A percentile compares a stretch with the other conserved stretches of the same genome.
phyloP scores from a whole-genome alignment of 2,329 filamentous ascomycete species.

The Tothia fuscella region DNA sequence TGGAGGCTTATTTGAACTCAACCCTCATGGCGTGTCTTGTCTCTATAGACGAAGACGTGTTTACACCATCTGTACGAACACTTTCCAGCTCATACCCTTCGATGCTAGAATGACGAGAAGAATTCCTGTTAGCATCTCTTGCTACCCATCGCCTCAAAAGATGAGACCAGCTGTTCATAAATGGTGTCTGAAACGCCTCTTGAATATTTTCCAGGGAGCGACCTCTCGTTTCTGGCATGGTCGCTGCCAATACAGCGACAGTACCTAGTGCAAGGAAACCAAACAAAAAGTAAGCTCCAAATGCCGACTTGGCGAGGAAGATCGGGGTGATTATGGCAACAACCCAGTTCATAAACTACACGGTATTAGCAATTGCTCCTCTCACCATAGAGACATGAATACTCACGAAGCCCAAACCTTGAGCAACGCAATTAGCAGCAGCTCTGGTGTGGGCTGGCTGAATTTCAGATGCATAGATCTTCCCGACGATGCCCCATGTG shows the following conservation, averaged over 20 bases:
- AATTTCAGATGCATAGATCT: slow-evolving; percentile 47
- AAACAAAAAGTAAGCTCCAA: slow-evolving; percentile 24
- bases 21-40: no score
- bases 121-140: no score
- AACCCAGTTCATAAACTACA: slow-evolving; percentile 20
- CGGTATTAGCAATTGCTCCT: slow-evolving; percentile 13
- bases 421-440: slow-evolving; percentile 40
- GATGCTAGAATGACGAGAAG: no score
- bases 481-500: slow-evolving; percentile 44
- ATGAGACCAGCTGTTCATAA: no score
- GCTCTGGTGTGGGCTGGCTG: slow-evolving; percentile 44
- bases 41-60: no score
- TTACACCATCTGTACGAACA: no score
- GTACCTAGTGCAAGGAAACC: slow-evolving; percentile 18
- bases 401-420: slow-evolving; percentile 40
- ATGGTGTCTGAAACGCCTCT: slow-evolving; percentile 30
- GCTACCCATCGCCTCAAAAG: no score
- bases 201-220: slow-evolving; percentile 39
- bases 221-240: slow-evolving; percentile 41
- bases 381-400: background rate
- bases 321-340: slow-evolving; percentile 35
- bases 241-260: slow-evolving; percentile 20
- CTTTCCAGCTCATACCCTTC: no score
- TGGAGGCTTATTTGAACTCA: no score
- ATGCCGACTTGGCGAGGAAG: slow-evolving; percentile 32